Evolutionary conservation across 441 rosid species (phyloP).

Genomic region (Brassica balearica): DNA sequence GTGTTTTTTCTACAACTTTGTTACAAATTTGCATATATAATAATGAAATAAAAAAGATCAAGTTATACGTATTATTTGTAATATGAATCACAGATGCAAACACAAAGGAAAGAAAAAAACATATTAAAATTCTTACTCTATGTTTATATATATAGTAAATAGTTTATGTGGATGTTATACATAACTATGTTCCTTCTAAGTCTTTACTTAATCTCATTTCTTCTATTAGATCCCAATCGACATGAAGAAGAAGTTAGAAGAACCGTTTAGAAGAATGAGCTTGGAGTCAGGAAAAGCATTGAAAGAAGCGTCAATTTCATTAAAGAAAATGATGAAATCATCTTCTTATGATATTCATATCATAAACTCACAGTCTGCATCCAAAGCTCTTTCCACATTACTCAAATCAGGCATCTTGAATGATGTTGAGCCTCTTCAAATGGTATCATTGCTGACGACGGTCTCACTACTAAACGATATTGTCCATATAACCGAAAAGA

Average conservation of each 20-base stretch:
- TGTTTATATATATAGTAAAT: background rate
- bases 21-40: background rate
- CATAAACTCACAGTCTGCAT: constrained; percentile 44
- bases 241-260: constrained; percentile 46
- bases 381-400: constrained; percentile 50
- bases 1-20: background rate
- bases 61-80: background rate
- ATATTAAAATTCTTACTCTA: background rate
- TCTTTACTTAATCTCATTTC: background rate
- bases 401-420: constrained; percentile 55
- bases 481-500: constrained; percentile 49
- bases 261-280: constrained; percentile 49
- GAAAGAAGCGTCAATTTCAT: constrained; percentile 45
- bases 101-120: background rate
- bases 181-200: background rate
- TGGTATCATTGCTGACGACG: constrained; percentile 50
- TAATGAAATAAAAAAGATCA: background rate
- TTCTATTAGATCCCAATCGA: constrained; percentile 42
- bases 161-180: background rate
- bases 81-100: background rate
- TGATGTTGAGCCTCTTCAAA: constrained; percentile 46
- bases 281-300: constrained; percentile 49
- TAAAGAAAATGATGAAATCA: constrained; percentile 51
- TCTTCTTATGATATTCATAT: constrained; percentile 46
- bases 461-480: constrained; percentile 58